Evolutionary conservation across 805 yeast species (phyloP).

Genomic region (Saturnispora quitensis): DNA sequence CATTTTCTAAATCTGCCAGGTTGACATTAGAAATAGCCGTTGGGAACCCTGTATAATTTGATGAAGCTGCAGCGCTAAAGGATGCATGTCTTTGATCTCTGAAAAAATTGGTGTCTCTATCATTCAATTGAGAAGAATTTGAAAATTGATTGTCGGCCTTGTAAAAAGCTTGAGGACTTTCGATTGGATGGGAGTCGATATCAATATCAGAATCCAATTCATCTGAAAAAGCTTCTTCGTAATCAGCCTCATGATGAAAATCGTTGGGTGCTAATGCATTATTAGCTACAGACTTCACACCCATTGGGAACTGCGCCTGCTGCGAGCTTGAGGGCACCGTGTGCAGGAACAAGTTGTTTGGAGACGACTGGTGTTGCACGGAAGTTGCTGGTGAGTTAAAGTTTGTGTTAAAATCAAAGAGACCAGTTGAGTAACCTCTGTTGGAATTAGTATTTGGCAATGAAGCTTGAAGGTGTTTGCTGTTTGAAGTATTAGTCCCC

Average conservation of each 20-base stretch:
- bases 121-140: neutral
- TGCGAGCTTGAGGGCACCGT: neutral
- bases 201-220: slow-evolving; percentile 14
- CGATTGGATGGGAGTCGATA: slow-evolving; percentile 6
- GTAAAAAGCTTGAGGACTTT: slow-evolving; percentile 12
- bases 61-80: slow-evolving; percentile 55
- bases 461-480: slow-evolving; percentile 1
- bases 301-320: neutral
- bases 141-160: neutral
- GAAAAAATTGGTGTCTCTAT: slow-evolving; percentile 6
- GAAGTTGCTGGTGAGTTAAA: slow-evolving; percentile 2
- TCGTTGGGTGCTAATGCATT: neutral
- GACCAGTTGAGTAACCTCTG: neutral
- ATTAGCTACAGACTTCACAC: neutral
- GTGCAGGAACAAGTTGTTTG: slow-evolving; percentile 3
- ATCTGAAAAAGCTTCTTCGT: slow-evolving; percentile 3
- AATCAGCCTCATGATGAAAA: neutral
- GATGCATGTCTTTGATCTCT: slow-evolving; percentile 42
- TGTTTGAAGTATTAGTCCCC: neutral
- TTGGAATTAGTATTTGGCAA: slow-evolving; percentile 12
- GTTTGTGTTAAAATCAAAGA: slow-evolving; percentile 6
- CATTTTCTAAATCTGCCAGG: slow-evolving; percentile 17
- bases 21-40: slow-evolving; percentile 10
- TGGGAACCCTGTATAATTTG: slow-evolving; percentile 43
- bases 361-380: neutral